phyloP scores from a whole-genome alignment of 139 green algal species.

The Raphidocelis subcapitata region DNA sequence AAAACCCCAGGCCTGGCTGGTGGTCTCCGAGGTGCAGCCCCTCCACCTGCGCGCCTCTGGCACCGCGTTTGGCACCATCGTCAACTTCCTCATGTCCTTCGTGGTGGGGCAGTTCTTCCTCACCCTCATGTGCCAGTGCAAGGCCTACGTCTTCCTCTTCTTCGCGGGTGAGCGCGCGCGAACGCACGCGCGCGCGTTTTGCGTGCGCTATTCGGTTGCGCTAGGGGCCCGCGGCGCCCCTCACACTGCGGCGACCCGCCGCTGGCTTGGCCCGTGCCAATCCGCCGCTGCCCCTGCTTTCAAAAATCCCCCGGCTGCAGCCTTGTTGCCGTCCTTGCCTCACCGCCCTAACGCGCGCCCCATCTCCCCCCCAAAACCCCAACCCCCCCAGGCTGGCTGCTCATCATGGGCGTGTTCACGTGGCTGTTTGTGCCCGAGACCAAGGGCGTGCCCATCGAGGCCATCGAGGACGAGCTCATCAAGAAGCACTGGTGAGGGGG shows the following conservation, averaged over 20 bases:
- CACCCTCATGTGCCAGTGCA: slow-evolving; percentile 63
- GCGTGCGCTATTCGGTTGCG: too few relatives aligned
- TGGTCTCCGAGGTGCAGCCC: slow-evolving; percentile 56
- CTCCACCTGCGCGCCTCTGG: slow-evolving; percentile 36
- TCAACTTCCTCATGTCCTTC: slow-evolving; percentile 69
- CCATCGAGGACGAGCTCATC: slow-evolving; percentile 11
- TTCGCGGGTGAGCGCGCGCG: slow-evolving; percentile 52
- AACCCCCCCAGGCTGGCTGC: slow-evolving; percentile 43
- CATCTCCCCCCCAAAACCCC: too few relatives aligned
- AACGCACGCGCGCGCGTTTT: too few relatives aligned
- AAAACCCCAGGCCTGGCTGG: background rate
- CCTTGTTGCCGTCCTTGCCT: background rate
- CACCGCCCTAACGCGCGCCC: background rate
- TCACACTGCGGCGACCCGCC: too few relatives aligned
- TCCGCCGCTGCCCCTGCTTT: background rate
- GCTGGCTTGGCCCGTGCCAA: background rate
- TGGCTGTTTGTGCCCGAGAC: slow-evolving; percentile 71
- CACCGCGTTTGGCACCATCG: slow-evolving; percentile 33
- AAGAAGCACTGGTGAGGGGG: too few relatives aligned
- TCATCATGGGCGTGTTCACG: slow-evolving; percentile 60
- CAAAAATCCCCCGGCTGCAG: background rate
- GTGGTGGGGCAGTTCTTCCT: slow-evolving; percentile 73
- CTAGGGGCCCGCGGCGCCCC: too few relatives aligned
- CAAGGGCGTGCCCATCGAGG: slow-evolving; percentile 30
- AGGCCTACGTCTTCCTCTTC: slow-evolving; percentile 66